Evolutionary conservation across 306 rosid species (phyloP).

Genomic region (Prinsepia uniflora): DNA sequence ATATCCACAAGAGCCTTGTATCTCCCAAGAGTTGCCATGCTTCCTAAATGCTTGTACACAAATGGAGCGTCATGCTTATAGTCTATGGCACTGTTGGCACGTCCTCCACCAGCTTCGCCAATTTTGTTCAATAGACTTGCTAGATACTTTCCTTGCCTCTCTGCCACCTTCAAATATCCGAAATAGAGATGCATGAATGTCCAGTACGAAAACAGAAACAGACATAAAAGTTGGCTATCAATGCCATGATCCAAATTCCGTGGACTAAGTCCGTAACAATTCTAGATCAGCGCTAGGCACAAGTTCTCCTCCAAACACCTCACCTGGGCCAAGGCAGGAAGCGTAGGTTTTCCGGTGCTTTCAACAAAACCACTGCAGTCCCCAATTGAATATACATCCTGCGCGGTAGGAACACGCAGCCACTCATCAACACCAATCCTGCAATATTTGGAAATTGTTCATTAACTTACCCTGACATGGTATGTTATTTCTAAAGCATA

Average conservation of each 20-base stretch:
- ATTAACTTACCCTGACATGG: background rate
- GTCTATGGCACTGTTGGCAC: conserved; percentile 49
- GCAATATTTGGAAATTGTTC: conserved; percentile 19
- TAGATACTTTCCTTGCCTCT: conserved; percentile 87
- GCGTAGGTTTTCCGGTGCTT: conserved; percentile 75
- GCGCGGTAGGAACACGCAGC: conserved; percentile 70
- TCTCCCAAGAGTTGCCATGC: conserved; percentile 95
- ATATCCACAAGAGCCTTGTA: conserved; percentile 98
- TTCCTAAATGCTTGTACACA: conserved; percentile 88
- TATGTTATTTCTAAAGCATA: background rate
- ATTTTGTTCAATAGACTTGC: conserved; percentile 60
- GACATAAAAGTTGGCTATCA: too few relatives aligned
- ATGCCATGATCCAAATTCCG: background rate
- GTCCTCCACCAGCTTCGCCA: conserved; percentile 70
- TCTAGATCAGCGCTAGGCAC: too few relatives aligned
- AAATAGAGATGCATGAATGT: conserved; percentile 9
- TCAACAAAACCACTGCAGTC: conserved; percentile 94
- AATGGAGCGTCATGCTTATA: conserved; percentile 56
- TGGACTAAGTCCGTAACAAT: background rate
- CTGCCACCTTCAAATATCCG: conserved; percentile 69
- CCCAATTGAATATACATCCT: conserved; percentile 82
- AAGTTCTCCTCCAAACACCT: background rate
- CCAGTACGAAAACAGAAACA: conserved; percentile 3
- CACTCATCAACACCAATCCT: conserved; percentile 95
- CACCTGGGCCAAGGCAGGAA: conserved; percentile 96